phyloP scores from a whole-genome alignment of 1,284 basidiomycete species.

The Pterulicium gracile region DNA sequence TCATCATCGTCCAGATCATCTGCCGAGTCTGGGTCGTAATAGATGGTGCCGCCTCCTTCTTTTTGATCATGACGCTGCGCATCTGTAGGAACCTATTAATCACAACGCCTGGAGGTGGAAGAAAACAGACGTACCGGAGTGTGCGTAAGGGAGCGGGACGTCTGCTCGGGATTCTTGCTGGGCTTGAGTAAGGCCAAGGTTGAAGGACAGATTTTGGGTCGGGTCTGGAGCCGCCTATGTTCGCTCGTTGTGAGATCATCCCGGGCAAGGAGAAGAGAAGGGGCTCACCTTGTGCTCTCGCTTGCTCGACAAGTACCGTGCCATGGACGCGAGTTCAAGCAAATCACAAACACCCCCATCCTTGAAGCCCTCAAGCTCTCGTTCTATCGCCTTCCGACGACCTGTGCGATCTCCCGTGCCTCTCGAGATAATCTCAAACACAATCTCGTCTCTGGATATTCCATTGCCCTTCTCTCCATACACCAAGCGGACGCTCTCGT shows the following conservation, averaged over 20 bases:
- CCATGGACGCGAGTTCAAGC: constrained; percentile 35
- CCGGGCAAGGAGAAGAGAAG: neutral
- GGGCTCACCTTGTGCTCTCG: neutral
- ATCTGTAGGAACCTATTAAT: neutral
- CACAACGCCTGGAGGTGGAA: constrained; percentile 21
- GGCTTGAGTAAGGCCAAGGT: constrained; percentile 74
- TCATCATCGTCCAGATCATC: constrained; percentile 87
- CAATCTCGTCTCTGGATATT: constrained; percentile 31
- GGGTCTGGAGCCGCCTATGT: constrained; percentile 37
- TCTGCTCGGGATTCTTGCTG: constrained; percentile 71
- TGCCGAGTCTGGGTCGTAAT: constrained; percentile 77
- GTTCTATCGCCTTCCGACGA: constrained; percentile 43
- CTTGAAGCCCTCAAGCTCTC: constrained; percentile 57
- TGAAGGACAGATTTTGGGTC: constrained; percentile 70
- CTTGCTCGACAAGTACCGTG: constrained; percentile 10
- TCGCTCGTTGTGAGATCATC: constrained; percentile 4
- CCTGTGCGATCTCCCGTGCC: constrained; percentile 24
- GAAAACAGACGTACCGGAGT: constrained; percentile 46
- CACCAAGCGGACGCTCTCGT: constrained; percentile 50
- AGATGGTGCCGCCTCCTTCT: neutral
- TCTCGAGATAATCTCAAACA: constrained; percentile 54
- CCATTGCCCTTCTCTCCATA: constrained; percentile 47
- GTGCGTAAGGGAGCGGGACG: constrained; percentile 81
- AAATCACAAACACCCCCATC: constrained; percentile 31
- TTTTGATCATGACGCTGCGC: neutral